Base-by-base conservation (phyloP, 768 basidiomycete genomes). In the Pulveroboletus sp. region DNA sequence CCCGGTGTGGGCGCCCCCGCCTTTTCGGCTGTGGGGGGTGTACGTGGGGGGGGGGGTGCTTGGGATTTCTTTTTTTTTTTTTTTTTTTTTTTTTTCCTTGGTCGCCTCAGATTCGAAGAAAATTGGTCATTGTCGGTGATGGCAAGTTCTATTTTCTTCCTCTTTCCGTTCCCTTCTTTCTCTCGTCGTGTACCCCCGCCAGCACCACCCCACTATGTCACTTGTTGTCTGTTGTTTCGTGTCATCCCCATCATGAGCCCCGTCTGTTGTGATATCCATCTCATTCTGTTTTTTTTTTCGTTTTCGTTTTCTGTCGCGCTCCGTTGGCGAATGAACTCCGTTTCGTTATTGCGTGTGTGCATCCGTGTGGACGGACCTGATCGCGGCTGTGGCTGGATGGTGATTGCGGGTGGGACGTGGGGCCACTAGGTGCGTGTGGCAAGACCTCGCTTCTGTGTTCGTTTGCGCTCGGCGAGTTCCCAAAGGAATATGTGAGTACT, bases 51-150 rank as follows among this genome's bases (percentile, higher is more conserved):
- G 17, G 18, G 10, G 9, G 15, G 6, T 1, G 11, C 11, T 3
- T n/a, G n/a, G n/a, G 32, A 27, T 50, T 37, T 14, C 45, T 33
- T 42, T 21, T 5, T 30, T 39, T 8, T 31, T 30, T 31, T 1
- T n/a, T n/a, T n/a, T n/a, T n/a, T n/a, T n/a, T n/a, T n/a, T n/a
- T n/a, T n/a, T n/a, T n/a, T n/a, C n/a, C n/a, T n/a, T n/a, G 14
- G 5, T 26, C 12, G 31, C 35, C 26, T 30, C 58, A 95, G 92
- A 89, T 97, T 69, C 84, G 92, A 60, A 80, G 93, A 63, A 97
- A 97, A 74, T 77, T 97, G 51, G 93, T 95, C 71, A 93, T 93
- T 66, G 93, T 97, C 55, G 95, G 95, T 59, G 95, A 99, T 72
- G 95, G 95, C 76, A 76, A 67, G 83, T 76, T n/a, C 24, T 59